A percentile compares a stretch with the other conserved stretches of the same genome.
Evolutionary conservation across 2,329 filamentous ascomycete species (phyloP).

Genomic region (Microthyrium microscopicum): DNA sequence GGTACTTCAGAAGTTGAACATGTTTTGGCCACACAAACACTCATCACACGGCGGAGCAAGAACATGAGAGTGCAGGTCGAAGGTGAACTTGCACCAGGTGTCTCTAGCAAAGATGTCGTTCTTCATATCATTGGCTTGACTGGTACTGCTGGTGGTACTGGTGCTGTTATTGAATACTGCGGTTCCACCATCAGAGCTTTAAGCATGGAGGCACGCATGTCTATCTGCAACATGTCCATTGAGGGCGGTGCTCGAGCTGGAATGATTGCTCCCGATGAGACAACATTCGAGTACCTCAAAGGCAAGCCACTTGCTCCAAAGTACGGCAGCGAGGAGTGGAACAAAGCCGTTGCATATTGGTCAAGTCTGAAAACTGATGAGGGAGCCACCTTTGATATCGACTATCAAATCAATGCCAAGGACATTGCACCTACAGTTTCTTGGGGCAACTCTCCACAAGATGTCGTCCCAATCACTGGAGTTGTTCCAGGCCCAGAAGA

Average conservation of each 20-base stretch:
- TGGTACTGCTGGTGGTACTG: constrained; percentile 87
- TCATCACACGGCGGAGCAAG: constrained; percentile 90
- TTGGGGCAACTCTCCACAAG: constrained; percentile 94
- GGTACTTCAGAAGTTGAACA: constrained; percentile 98
- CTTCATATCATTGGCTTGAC: constrained; percentile 86
- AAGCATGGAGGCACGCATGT: constrained; percentile 97
- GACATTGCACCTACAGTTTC: constrained; percentile 88
- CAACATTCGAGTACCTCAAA: constrained; percentile 89
- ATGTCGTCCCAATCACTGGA: constrained; percentile 86
- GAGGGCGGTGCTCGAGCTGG: constrained; percentile 89
- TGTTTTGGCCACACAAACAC: constrained; percentile 86
- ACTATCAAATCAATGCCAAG: constrained; percentile 78
- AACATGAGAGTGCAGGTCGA: constrained; percentile 98
- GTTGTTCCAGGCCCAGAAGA: constrained; percentile 80
- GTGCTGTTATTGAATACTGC: constrained; percentile 92
- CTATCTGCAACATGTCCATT: constrained; percentile 99
- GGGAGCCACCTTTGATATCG: constrained; percentile 78
- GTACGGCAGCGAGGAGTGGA: constrained; percentile 72
- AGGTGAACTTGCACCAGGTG: constrained; percentile 73
- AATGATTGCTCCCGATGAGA: constrained; percentile 91
- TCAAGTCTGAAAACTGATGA: constrained; percentile 67
- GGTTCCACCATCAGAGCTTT: constrained; percentile 78
- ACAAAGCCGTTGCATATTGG: constrained; percentile 80
- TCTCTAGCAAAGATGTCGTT: constrained; percentile 91
- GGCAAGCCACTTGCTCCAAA: constrained; percentile 77